Base-by-base conservation (phyloP, 2,329 filamentous ascomycete species). In the Verticillium klebahnii region DNA sequence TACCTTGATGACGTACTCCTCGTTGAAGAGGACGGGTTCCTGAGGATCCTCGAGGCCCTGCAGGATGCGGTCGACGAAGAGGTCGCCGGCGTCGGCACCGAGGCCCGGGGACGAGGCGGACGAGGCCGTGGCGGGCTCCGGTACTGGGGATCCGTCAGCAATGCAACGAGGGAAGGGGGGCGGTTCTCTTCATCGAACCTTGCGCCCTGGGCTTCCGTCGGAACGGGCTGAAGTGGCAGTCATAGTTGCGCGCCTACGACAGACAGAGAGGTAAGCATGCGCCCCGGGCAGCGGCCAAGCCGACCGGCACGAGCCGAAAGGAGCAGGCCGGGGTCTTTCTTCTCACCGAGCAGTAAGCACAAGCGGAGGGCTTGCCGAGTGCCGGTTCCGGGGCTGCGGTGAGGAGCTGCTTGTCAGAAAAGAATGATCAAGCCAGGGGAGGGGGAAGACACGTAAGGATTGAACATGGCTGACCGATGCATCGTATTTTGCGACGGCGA, bases 401-500 rank as follows among this genome's bases (percentile, higher is more conserved):
- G 55, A 57, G 40, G 45, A 5, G 19, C 45, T 8, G 29, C 29
- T 29, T 29, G 32, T 54, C 17, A 52, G 25, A 52, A 29, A 15
- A 12, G 25, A n/a, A 29, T 29, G 29, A 5, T 29, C 29, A 29
- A 29, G 6, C n/a, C 39, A n/a, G 17, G 36, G 23, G 17, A 4
- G 29, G 29, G n/a, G n/a, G n/a, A n/a, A n/a, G 29, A 5, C 29
- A 12, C 57, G 25, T 15, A 15, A 3, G 25, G 29, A n/a, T 19
- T 7, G 2, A 29, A 9, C 8, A 5, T 7, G 36, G 61, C 60
- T 57, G 61, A 68, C 66, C 61, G 39, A 67, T 64, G 54, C 67
- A 68, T 19, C 67, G 66, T 37, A 67, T 63, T 56, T 68, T 68
- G 29, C 67, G 66, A 25, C 64, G 57, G 40, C 67, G 63, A 63